Percentiles rank a stretch among this genome's conserved stretches.
These are phyloP conservation scores for Rhamnella rubrinervis DNA, from an alignment of 331 rosid species.

Conservation along the genomic window DNA sequence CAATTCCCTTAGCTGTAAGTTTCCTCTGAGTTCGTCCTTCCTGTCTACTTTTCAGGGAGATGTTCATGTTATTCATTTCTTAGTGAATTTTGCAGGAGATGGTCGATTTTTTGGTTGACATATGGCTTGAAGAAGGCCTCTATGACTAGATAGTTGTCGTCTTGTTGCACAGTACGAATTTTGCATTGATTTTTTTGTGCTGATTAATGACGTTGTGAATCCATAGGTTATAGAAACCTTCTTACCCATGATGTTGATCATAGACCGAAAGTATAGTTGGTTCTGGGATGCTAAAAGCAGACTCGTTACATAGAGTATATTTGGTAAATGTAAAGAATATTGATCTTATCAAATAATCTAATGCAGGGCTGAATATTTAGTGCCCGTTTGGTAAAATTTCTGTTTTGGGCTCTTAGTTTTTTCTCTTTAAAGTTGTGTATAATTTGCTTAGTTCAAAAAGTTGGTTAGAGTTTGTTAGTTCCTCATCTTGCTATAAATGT, in stretches of 20 bases:
- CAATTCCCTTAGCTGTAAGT: constrained; percentile 73
- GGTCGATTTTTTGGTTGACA: constrained; percentile 43
- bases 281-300: constrained; percentile 9
- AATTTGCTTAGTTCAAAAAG: no score
- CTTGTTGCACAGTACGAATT: constrained; percentile 21
- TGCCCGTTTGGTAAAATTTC: neutral
- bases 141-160: constrained; percentile 36
- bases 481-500: no score
- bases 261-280: constrained; percentile 24
- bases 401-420: no score
- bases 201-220: constrained; percentile 30
- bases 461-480: no score
- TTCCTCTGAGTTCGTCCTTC: constrained; percentile 9
- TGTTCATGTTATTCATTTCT: constrained; percentile 5
- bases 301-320: constrained; percentile 1
- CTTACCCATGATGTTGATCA: constrained; percentile 16
- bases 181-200: constrained; percentile 34
- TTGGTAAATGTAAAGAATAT: constrained; percentile 17
- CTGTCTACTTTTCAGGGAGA: constrained; percentile 6
- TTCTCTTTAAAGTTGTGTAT: no score
- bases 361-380: constrained; percentile 17
- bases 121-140: constrained; percentile 39
- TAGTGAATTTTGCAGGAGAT: constrained; percentile 56
- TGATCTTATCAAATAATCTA: neutral
- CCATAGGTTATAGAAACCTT: constrained; percentile 23